Percentiles rank a stretch among this genome's conserved stretches.
Evolutionary conservation across 2,329 filamentous ascomycete genomes (phyloP).

Genomic region (Fusarium sublunatum): DNA sequence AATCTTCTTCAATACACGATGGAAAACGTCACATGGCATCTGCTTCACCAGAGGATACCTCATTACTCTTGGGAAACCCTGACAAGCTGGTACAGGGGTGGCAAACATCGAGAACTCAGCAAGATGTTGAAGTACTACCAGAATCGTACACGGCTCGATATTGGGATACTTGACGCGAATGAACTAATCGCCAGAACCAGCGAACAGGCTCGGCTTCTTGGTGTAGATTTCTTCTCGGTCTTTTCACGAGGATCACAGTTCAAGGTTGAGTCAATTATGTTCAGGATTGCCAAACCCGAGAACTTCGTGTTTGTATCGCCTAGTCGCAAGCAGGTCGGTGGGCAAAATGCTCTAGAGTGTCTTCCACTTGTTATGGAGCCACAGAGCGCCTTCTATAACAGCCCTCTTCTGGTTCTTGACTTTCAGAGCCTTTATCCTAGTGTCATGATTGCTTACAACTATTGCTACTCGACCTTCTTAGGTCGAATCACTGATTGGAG

Average conservation of each 20-base stretch:
- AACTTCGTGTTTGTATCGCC: slow-evolving; percentile 92
- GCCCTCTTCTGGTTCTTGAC: slow-evolving; percentile 89
- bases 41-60: slow-evolving; percentile 87
- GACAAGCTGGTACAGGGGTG: slow-evolving; percentile 82
- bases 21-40: slow-evolving; percentile 94
- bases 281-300: slow-evolving; percentile 96
- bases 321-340: slow-evolving; percentile 89
- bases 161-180: slow-evolving; percentile 92
- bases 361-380: slow-evolving; percentile 97
- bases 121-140: slow-evolving; percentile 84
- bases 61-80: slow-evolving; percentile 85
- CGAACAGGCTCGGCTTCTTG: slow-evolving; percentile 91
- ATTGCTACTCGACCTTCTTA: slow-evolving; percentile 97
- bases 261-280: slow-evolving; percentile 99
- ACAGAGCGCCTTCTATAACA: slow-evolving; percentile 92
- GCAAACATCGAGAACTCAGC: slow-evolving; percentile 73
- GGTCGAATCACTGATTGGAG: slow-evolving; percentile 88
- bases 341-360: slow-evolving; percentile 94
- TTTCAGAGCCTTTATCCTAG: slow-evolving; percentile 97
- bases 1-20: slow-evolving; percentile 94
- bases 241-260: slow-evolving; percentile 96
- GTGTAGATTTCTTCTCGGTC: slow-evolving; percentile 96
- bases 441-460: slow-evolving; percentile 99
- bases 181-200: slow-evolving; percentile 90
- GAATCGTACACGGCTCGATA: slow-evolving; percentile 78